These are phyloP conservation scores for Bacterosira constricta DNA, from an alignment of 108 stramenopile genomes.

Conservation along the genomic window DNA sequence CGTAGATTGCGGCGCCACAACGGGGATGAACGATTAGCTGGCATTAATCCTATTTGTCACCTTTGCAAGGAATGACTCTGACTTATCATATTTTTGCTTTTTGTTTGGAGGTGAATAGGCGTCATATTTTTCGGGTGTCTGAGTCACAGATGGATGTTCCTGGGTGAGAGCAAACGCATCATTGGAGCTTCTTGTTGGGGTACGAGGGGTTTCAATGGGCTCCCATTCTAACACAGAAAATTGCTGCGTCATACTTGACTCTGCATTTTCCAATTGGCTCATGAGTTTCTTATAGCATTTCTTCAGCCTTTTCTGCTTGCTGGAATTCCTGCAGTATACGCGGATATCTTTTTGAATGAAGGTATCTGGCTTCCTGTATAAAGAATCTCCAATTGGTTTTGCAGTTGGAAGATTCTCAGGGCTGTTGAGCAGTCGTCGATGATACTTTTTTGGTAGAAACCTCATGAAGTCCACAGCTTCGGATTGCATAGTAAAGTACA, in stretches of 20 bases:
- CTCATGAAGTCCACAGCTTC: slow-evolving; percentile 67
- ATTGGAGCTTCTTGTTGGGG: neutral
- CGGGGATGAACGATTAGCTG: too few relatives aligned
- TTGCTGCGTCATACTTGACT: neutral
- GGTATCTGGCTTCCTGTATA: neutral
- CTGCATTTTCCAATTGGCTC: neutral
- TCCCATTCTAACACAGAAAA: neutral
- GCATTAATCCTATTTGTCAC: too few relatives aligned
- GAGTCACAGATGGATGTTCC: too few relatives aligned
- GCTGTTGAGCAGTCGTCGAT: slow-evolving; percentile 24
- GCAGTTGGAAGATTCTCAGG: slow-evolving; percentile 60
- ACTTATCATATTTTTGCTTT: too few relatives aligned
- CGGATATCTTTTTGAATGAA: neutral
- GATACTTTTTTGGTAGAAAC: slow-evolving; percentile 56
- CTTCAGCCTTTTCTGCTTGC: neutral
- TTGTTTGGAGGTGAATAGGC: too few relatives aligned
- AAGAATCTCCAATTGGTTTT: neutral
- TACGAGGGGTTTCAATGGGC: neutral
- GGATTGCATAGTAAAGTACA: neutral
- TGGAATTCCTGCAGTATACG: neutral
- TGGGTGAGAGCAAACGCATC: too few relatives aligned
- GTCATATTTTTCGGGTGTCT: too few relatives aligned
- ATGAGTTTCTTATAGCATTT: neutral
- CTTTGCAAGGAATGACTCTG: too few relatives aligned
- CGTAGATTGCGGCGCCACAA: too few relatives aligned